Base-by-base conservation (phyloP, 768 basidiomycete species). In the Cystobasidium ongulense region DNA sequence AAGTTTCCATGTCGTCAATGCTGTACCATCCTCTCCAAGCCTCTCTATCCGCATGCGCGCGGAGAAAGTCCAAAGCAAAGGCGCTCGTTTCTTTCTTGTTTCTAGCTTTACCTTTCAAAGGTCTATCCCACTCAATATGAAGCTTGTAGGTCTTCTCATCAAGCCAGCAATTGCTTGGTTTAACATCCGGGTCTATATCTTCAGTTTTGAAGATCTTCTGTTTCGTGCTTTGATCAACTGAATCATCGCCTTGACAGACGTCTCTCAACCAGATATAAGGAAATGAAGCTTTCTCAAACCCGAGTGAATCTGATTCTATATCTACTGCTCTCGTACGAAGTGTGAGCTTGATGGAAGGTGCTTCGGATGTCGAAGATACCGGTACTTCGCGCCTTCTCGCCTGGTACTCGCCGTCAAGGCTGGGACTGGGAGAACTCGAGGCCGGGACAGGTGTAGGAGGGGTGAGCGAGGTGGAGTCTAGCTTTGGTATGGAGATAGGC, bases 221-320 rank as follows among this genome's bases (percentile, higher is more conserved):
- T 1, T 81, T 82, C 0, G 89, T 92, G 1, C 87, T 85, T 0
- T 90, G 88, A 77, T 96, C 90, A 10, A 94, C 80, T 76, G 89
- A 93, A 1, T 82, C 77, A 0, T 86, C 81, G 50, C 89, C 91
- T 72, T 86, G 86, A 77, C 92, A 96, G 0, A 89, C 86, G 78
- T 97, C 93, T 27, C 92, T 87, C 11, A 98, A 85, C 88, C 91
- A 93, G 68, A 87, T 81, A 78, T 86, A 88, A 0, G 89, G 85
- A 76, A 90, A 87, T 11, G 81, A 54, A 29, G 67, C 70, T 27
- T 59, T 54, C 17, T 54, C 68, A 35, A 71, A 57, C 8, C 68
- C 68, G n/a, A 57, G 54, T 21, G 68, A 29, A 21, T 52, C 50
- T 7, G 68, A 36, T 23, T 71, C 68, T 27, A 71, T 59, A 36